Evolutionary conservation across 768 basidiomycete species (phyloP), one percentile per base, ranked within the genome.

Genomic region (Amanita exitialis): DNA sequence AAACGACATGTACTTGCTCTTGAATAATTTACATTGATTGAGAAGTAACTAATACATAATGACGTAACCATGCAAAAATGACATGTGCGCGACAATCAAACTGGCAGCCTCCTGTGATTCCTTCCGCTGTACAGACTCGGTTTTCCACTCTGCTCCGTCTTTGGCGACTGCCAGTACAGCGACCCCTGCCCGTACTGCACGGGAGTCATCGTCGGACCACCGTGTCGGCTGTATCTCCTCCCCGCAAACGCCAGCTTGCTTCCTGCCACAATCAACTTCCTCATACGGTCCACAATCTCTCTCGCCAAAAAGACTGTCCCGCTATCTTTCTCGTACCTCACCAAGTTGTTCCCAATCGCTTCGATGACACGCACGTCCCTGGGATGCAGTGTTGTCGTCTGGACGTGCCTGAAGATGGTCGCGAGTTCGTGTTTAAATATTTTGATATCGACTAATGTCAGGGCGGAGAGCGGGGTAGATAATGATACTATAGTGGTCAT

Each of bases 401-500:
- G 70, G 7, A 66, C 62, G 51, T 78, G 74, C 35, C 80, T 78
- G 57, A 82, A 83, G 47, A 83, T 83, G 56, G 76, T 76, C 61
- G 77, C 76, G 55, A 81, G 80, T 62, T 82, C 80, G 59, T 82
- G 79, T 52, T 69, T 70, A 60, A 77, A 79, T 41, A 78, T 68
- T 60, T 76, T 76, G n/a, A 76, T 71, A 46, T 77, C 72, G 34
- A 76, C 65, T 7, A 73, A 64, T 12, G 70, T 69, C 38, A 76
- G 61, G 21, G 74, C 65, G 2, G 75, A 73, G n/a, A 62, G 56
- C n/a, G 73, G 69, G 0, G 70, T 69, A 35, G 62, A 64, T 25
- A 59, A 53, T 3, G 70, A 70, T 20, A 74, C 73, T 74, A 42
- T 7, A 34, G 20, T n/a, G 8, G 12, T 15, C 8, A 15, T 10